Conservation (phyloP, 2,329 filamentous ascomycete species). For the Pseudogymnoascus sp. region DNA sequence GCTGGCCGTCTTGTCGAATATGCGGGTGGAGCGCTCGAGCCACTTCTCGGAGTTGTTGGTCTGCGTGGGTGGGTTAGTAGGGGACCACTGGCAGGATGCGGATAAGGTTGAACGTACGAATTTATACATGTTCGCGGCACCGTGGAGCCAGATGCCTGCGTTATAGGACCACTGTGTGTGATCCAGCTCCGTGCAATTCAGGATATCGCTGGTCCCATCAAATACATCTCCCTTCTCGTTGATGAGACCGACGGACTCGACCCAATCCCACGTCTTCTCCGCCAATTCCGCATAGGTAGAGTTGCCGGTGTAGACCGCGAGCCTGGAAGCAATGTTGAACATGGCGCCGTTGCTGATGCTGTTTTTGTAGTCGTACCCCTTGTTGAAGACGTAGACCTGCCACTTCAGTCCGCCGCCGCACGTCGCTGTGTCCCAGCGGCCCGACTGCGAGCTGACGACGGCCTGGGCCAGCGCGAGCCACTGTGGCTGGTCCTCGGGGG, state of each 20-base stretch:
- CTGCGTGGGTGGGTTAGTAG: constrained; percentile 30
- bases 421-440: constrained; percentile 56
- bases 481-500: constrained; percentile 43
- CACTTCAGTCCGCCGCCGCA: constrained; percentile 67
- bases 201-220: constrained; percentile 47
- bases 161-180: constrained; percentile 61
- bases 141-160: constrained; percentile 50
- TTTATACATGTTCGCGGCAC: constrained; percentile 34
- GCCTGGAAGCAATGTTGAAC: constrained; percentile 51
- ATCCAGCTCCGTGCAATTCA: constrained; percentile 46
- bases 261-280: constrained; percentile 61
- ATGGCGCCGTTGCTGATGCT: constrained; percentile 50
- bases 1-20: constrained; percentile 29
- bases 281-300: constrained; percentile 68
- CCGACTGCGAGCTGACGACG: constrained; percentile 66
- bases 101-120: constrained; percentile 30
- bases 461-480: constrained; percentile 64
- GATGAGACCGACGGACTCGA: constrained; percentile 45
- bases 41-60: constrained; percentile 27
- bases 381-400: constrained; percentile 75
- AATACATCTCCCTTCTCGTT: constrained; percentile 40
- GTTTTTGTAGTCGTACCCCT: constrained; percentile 66
- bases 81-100: not conserved
- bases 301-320: constrained; percentile 67
- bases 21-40: constrained; percentile 25